Conservation (phyloP, 805 yeast species). For the Yamadazyma nakazawae region DNA sequence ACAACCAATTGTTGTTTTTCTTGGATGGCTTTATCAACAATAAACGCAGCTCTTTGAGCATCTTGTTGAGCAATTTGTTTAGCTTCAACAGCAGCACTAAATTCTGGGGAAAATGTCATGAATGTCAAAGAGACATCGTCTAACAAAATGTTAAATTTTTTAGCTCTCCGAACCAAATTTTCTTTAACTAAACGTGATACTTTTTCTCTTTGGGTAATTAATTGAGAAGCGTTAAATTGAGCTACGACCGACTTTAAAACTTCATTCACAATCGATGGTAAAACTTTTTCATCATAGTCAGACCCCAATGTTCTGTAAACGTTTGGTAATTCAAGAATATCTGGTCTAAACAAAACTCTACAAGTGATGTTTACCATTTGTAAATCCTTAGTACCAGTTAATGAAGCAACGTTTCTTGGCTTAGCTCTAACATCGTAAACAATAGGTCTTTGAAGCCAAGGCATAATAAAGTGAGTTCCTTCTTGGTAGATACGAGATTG, state of each 20-base stretch:
- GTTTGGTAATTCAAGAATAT: constrained; percentile 69
- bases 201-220: constrained; percentile 98
- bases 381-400: constrained; percentile 96
- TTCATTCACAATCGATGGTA: constrained; percentile 97
- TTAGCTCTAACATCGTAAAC: constrained; percentile 95
- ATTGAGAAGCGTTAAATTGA: constrained; percentile 96
- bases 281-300: constrained; percentile 94
- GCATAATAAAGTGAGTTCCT: constrained; percentile 92
- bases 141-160: constrained; percentile 77
- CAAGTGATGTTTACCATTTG: constrained; percentile 99
- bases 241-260: constrained; percentile 96
- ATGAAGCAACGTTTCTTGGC: constrained; percentile 92
- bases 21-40: constrained; percentile 95
- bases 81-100: constrained; percentile 96
- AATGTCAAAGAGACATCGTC: constrained; percentile 96
- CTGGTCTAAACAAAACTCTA: constrained; percentile 91
- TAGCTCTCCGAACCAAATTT: constrained; percentile 85
- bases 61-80: constrained; percentile 99
- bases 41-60: constrained; percentile 96
- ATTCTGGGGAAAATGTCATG: constrained; percentile 98
- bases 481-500: constrained; percentile 79
- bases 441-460: constrained; percentile 92
- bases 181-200: constrained; percentile 91
- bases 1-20: constrained; percentile 97
- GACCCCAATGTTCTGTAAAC: constrained; percentile 90